phyloP scores from a whole-genome alignment of 192 early-diverging fungal species.

The Dissophora ornata region DNA sequence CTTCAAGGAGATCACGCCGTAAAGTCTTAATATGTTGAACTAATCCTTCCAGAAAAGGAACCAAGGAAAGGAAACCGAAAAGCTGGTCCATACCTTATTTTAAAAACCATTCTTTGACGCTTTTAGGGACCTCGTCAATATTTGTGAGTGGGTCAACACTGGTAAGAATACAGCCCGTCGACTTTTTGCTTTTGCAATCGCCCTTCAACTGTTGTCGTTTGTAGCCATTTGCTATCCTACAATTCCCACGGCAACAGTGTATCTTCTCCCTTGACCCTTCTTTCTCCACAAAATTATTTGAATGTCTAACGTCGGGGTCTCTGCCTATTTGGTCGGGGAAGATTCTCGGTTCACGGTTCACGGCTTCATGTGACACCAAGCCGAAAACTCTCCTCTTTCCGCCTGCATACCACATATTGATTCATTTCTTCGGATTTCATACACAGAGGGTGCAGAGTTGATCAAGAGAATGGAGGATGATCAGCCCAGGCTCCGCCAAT shows the following conservation, averaged over 20 bases:
- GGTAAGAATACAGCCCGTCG: constrained; percentile 1
- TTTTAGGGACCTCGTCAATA: constrained; percentile 39
- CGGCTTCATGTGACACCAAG: too few relatives aligned
- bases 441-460: constrained; percentile 59
- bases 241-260: too few relatives aligned
- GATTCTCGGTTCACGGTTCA: too few relatives aligned
- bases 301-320: too few relatives aligned
- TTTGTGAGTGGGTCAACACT: constrained; percentile 36
- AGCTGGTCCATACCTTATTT: not conserved
- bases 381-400: too few relatives aligned
- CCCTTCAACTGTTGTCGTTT: not conserved
- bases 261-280: too few relatives aligned
- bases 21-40: constrained; percentile 16
- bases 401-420: too few relatives aligned
- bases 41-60: not conserved
- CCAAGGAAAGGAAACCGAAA: too few relatives aligned
- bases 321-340: too few relatives aligned
- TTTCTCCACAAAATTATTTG: too few relatives aligned
- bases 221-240: too few relatives aligned
- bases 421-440: not conserved
- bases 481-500: constrained; percentile 74
- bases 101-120: not conserved
- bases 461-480: constrained; percentile 68
- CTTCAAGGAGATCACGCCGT: constrained; percentile 59
- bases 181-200: not conserved